Evolutionary conservation across 2,329 filamentous ascomycete genomes (phyloP), one percentile per base, ranked within the genome.

Genomic region (Catunica adiposa): DNA sequence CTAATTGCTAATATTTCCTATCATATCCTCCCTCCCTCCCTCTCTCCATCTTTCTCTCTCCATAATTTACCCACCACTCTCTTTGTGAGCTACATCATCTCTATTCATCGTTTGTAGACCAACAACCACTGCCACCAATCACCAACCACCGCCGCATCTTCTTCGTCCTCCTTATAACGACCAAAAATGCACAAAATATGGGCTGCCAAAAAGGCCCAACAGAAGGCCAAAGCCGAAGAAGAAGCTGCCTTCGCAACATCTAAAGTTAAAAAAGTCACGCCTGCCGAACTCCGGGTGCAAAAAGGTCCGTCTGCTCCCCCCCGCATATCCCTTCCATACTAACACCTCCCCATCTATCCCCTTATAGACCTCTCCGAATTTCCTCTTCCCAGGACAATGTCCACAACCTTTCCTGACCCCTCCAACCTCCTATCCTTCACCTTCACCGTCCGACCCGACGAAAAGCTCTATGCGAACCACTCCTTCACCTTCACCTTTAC

Each of bases 221-320:
- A 29, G 96, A 77, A 97, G 97, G 75, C 96, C 97, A 76, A 97
- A 90, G 92, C 94, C 89, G 65, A 95, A 97, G 83, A 89, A 94
- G 74, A 92, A 96, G 72, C 86, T 96, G 76, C 88, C 96, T 76
- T 88, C 95, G 72, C 86, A 94, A 11, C 5, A 71, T 89, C 87
- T 55, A 95, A 89, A 75, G 97, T 96, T 79, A 97, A 96, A 80
- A 97, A 96, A 76, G 89, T 98, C 61, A 97, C 92, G 22, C 88
- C 92, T 17, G 92, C 92, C 55, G 89, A 97, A 71, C 74, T 97
- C 60, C 85, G 92, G 59, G 89, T 96, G 59, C 92, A 97, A 71
- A 94, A 95, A 79, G 92, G 90, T 94, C 71, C 55, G 66, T 64
- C 34, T 22, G 2, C 22, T 20, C 14, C 15, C 14, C 8, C 17